Evolutionary conservation across 169 alveolate species (phyloP).

Genomic region (Amoebophrya sp.): DNA sequence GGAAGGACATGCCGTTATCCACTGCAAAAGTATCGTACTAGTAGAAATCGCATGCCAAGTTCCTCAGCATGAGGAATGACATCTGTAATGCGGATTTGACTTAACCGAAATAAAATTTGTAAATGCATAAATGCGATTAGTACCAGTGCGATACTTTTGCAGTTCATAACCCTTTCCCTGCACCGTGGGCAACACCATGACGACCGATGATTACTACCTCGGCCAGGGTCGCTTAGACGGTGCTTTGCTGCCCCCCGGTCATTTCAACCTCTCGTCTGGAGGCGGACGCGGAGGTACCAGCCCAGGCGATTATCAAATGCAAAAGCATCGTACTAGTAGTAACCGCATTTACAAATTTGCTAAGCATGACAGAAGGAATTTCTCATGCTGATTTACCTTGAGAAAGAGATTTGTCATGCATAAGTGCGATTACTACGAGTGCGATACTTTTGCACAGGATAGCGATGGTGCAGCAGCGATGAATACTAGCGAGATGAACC

Average conservation of each 20-base stretch:
- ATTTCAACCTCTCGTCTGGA: too few species aligned
- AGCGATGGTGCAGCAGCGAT: background rate
- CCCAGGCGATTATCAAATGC: too few species aligned
- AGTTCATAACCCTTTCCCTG: background rate
- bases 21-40: background rate
- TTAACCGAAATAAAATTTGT: background rate
- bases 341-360: too few species aligned
- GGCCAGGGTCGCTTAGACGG: background rate
- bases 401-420: too few species aligned
- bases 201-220: background rate
- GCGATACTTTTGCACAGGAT: too few species aligned
- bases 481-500: background rate
- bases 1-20: too few species aligned
- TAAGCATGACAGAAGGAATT: too few species aligned
- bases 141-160: background rate
- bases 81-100: background rate
- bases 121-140: background rate
- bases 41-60: background rate
- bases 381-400: too few species aligned
- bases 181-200: background rate
- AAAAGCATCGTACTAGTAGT: too few species aligned
- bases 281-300: too few species aligned
- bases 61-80: background rate
- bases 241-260: background rate
- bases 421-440: too few species aligned